Evolutionary conservation across 805 yeast species (phyloP).

Genomic region (Yarrowia porcina): DNA sequence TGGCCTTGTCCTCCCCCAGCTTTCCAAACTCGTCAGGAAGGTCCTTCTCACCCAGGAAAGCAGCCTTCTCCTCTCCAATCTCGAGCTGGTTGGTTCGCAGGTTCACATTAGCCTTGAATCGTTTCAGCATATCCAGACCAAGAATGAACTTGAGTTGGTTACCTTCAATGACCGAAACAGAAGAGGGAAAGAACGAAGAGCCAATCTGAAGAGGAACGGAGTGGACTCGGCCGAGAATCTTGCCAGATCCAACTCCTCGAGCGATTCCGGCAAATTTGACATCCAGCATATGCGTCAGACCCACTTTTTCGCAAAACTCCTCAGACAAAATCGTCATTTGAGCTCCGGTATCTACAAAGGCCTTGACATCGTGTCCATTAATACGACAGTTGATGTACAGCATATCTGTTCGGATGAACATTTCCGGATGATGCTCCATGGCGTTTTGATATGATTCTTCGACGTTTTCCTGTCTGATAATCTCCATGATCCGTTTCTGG

Average conservation of each 20-base stretch:
- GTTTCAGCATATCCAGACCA: conserved; percentile 86
- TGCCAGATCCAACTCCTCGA: conserved; percentile 81
- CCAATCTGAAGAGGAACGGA: conserved; percentile 83
- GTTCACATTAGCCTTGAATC: conserved; percentile 82
- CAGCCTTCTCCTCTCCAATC: conserved; percentile 70
- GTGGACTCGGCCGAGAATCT: conserved; percentile 80
- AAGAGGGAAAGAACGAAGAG: conserved; percentile 57
- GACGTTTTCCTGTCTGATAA: conserved; percentile 66
- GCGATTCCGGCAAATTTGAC: conserved; percentile 78
- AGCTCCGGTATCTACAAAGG: conserved; percentile 97
- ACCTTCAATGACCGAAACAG: conserved; percentile 66
- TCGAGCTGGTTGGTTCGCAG: conserved; percentile 59
- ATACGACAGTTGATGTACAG: conserved; percentile 73
- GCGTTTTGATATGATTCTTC: conserved; percentile 80
- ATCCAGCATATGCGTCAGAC: conserved; percentile 71
- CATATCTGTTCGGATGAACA: conserved; percentile 80
- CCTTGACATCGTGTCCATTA: conserved; percentile 77
- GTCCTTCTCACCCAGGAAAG: conserved; percentile 70
- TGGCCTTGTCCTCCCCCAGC: conserved; percentile 29
- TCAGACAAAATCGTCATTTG: conserved; percentile 82
- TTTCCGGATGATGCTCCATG: conserved; percentile 83
- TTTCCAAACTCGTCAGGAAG: conserved; percentile 45
- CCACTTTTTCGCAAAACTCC: conserved; percentile 66
- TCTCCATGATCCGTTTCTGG: conserved; percentile 61
- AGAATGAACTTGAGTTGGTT: conserved; percentile 59